A percentile compares a stretch with the other conserved stretches of the same genome.
These are phyloP conservation scores for Epipyxis sp. DNA, from an alignment of 108 stramenopile species.

Conservation along the genomic window DNA sequence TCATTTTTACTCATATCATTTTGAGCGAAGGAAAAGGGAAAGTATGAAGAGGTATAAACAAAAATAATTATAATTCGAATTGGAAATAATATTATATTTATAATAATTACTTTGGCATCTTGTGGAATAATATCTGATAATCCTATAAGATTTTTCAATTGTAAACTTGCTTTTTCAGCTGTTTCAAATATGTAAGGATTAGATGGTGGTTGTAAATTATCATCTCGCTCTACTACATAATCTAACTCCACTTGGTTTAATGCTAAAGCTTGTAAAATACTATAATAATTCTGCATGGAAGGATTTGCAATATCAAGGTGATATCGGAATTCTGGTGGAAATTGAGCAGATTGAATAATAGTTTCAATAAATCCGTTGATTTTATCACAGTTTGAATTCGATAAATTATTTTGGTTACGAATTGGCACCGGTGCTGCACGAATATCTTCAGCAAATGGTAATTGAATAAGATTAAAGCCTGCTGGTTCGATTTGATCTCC, in stretches of 20 bases:
- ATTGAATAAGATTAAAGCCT: not conserved
- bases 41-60: too few relatives aligned
- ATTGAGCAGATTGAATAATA: not conserved
- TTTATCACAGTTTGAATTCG: not conserved
- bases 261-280: slow-evolving; percentile 20
- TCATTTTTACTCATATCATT: too few relatives aligned
- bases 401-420: too few relatives aligned
- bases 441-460: slow-evolving; percentile 11
- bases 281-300: slow-evolving; percentile 10
- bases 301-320: slow-evolving; percentile 9
- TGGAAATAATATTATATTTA: too few relatives aligned
- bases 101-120: too few relatives aligned
- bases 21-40: too few relatives aligned
- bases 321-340: not conserved
- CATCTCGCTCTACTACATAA: not conserved
- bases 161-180: too few relatives aligned
- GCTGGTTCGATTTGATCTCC: not conserved
- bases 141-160: too few relatives aligned
- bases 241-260: slow-evolving; percentile 1
- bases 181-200: too few relatives aligned
- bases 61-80: too few relatives aligned
- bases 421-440: not conserved
- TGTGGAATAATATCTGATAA: too few relatives aligned
- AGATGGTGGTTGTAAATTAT: slow-evolving; percentile 22
- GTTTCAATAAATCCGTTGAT: not conserved